A percentile compares a stretch with the other conserved stretches of the same genome.
phyloP scores from a whole-genome alignment of 495 filamentous ascomycete genomes.

The Aspergillus biplanus region DNA sequence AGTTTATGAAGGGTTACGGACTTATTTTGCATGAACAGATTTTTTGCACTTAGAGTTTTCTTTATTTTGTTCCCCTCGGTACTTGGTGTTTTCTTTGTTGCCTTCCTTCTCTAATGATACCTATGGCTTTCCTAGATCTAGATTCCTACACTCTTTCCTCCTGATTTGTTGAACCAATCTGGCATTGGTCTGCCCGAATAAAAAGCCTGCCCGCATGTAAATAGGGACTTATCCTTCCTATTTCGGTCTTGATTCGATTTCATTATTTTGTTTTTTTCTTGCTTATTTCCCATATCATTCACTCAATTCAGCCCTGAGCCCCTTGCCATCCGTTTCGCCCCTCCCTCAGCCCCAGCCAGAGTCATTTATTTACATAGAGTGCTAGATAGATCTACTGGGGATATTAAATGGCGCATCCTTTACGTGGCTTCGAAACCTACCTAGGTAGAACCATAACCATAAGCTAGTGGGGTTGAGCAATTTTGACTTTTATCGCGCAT shows the following conservation, averaged over 20 bases:
- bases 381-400: neutral
- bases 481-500: slow-evolving; percentile 7
- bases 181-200: slow-evolving; percentile 17
- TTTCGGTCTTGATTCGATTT: neutral
- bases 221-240: neutral
- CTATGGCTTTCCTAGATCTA: slow-evolving; percentile 25
- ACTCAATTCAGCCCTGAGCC: neutral
- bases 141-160: slow-evolving; percentile 13
- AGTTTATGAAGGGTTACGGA: slow-evolving; percentile 82
- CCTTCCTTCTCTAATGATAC: slow-evolving; percentile 22
- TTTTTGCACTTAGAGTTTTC: slow-evolving; percentile 13
- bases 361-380: neutral
- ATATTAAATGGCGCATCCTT: slow-evolving; percentile 1
- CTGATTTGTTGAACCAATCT: slow-evolving; percentile 19
- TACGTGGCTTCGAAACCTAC: neutral
- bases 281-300: neutral
- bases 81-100: slow-evolving; percentile 7
- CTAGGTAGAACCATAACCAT: too few species aligned
- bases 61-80: slow-evolving; percentile 7
- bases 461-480: neutral
- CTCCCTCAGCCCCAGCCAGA: neutral
- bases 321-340: neutral
- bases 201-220: slow-evolving; percentile 4
- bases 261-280: neutral
- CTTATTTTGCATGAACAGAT: slow-evolving; percentile 53